A percentile compares a stretch with the other conserved stretches of the same genome.
Conservation (phyloP, 768 basidiomycete genomes). For the Tulasnella sp. region DNA sequence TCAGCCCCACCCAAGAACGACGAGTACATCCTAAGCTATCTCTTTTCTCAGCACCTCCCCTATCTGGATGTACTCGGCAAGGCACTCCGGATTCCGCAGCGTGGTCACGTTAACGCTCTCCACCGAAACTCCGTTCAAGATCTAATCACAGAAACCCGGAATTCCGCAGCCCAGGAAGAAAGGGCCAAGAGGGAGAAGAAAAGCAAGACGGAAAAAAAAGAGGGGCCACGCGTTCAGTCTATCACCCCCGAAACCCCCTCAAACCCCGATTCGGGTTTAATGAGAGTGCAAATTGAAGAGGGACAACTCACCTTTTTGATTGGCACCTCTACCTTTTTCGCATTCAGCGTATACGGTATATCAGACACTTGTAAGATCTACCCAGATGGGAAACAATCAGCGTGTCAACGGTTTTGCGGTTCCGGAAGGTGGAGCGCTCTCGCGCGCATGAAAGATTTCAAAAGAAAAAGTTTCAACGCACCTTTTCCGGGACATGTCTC, state of each 20-base stretch:
- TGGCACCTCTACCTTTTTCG: conserved; percentile 74
- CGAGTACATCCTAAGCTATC: conserved; percentile 30
- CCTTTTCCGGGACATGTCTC: conserved; percentile 71
- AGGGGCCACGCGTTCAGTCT: background rate
- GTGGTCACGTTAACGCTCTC: conserved; percentile 67
- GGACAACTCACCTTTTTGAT: conserved; percentile 58
- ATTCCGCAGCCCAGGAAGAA: conserved; percentile 1
- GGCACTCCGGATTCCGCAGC: conserved; percentile 67
- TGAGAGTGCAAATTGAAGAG: background rate
- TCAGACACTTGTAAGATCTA: conserved; percentile 67
- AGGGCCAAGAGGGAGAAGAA: background rate
- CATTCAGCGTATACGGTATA: conserved; percentile 75
- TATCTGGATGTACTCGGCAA: conserved; percentile 50
- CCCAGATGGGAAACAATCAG: conserved; percentile 18
- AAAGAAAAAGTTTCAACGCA: conserved; percentile 31
- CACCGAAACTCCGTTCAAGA: conserved; percentile 72
- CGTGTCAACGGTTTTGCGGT: background rate
- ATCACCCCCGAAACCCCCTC: background rate
- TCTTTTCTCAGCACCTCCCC: conserved; percentile 51
- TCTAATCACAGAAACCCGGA: conserved; percentile 40
- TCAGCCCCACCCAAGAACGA: background rate
- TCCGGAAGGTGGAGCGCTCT: background rate
- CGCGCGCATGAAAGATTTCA: background rate
- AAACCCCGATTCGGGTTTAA: background rate
- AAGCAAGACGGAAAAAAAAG: background rate